Base-by-base conservation (phyloP, 371 early-diverging fungal genomes). In the Mucor sp. region DNA sequence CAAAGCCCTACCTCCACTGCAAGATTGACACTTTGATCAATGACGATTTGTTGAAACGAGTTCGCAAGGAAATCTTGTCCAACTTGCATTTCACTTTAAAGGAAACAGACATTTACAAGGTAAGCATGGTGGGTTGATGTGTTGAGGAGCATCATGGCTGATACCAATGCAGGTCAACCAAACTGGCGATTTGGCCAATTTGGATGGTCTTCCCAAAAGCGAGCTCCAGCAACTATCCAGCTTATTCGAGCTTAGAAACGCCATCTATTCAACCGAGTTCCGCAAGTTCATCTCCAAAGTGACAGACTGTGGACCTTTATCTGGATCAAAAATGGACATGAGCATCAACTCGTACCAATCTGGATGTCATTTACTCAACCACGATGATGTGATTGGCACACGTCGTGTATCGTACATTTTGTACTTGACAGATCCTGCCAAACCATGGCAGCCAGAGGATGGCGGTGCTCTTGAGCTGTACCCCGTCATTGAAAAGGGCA, bases 301-400 rank as follows among this genome's bases (percentile, higher is more conserved):
- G 17, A 93, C 92, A 4, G 89, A 87, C 1, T 90, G 91, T 71
- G 89, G 90, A 2, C 85, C 84, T 17, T 63, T 89, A 7, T 89
- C 89, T 3, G 83, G 86, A 8, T 66, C 75, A 27, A 82, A 88
- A 70, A 87, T 88, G 63, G 89, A 91, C 64, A 83, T 92, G 92
- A 86, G 85, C 68, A 80, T 86, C 63, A 89, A 89, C 63, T 78
- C 79, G 33, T 89, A 87, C 67, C 79, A 75, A 39, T 70, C 79
- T 30, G 89, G 92, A 9, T 92, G 91, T 75, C 92, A 92, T 66
- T 75, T 93, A 58, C 73, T 93, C 25, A 85, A 88, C 67, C 93
- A 93, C 60, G 93, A 93, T 82, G 94, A 93, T 71, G 91, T 90
- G 6, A 93, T 93, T 74, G 91, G 91, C 4, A 89, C 91, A 23